Conservation (phyloP, 306 rosid species). For the Fragaria iinumae region DNA sequence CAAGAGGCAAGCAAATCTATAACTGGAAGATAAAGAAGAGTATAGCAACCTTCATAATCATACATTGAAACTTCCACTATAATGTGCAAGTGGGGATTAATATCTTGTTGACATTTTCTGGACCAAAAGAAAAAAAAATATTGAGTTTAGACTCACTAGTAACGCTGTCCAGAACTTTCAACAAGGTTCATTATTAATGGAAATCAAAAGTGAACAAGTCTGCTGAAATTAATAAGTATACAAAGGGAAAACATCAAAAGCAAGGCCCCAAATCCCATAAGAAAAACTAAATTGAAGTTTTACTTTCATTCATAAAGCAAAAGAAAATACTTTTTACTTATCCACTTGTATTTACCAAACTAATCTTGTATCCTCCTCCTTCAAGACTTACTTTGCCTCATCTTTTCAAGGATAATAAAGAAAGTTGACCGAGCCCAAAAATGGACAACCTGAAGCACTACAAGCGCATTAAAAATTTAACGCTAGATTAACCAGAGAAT, state of each 20-base stretch:
- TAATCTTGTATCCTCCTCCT: not conserved
- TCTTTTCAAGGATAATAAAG: not conserved
- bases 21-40: not conserved
- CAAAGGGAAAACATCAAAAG: not conserved
- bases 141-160: not conserved
- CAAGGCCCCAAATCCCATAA: not conserved
- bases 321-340: not conserved
- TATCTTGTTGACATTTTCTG: not conserved
- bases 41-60: not conserved
- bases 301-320: too few species aligned
- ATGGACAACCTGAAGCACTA: not conserved
- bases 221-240: not conserved
- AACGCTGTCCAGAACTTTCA: not conserved
- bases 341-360: not conserved
- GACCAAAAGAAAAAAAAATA: not conserved
- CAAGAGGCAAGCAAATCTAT: not conserved
- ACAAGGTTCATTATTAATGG: not conserved
- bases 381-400: not conserved
- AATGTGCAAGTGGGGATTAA: not conserved
- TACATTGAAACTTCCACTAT: not conserved
- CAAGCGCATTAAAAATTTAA: not conserved
- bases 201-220: not conserved
- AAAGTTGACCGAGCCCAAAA: not conserved
- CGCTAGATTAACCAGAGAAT: not conserved
- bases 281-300: not conserved